Base-by-base conservation (phyloP, 768 basidiomycete species). In the Pleurotus ostreatus region DNA sequence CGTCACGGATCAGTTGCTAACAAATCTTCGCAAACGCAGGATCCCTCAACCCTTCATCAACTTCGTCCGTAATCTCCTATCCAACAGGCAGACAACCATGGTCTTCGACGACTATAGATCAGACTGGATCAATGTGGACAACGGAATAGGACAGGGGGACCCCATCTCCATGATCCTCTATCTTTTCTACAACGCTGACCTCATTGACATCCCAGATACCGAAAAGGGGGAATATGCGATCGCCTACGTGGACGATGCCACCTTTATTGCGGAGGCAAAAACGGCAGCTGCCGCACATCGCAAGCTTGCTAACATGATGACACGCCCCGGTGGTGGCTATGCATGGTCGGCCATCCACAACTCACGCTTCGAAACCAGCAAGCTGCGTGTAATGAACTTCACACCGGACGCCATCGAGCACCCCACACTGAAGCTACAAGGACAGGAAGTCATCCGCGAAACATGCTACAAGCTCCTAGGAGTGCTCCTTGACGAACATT, bases 11-110 rank as follows among this genome's bases (percentile, higher is more conserved):
- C 20, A 59, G 0, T 68, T 78, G 0, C 37, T 70, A 0, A 68
- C 73, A 56, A 69, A 74, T 49, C 58, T 78, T 55, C 47, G 60
- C 11, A 63, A 61, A 51, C 22, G 61, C 0, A 18, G 70, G 0
- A 64, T 75, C 0, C 70, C 75, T 2, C 22, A 48, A 2, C 44
- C 41, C 11, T 67, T 67, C 44, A 58, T 69, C 0, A 41, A 60
- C 0, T 65, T 64, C 15, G 45, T 68, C 0, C 20, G 22, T 12
- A 51, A 57, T 3, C 16, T 43, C 1, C 63, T 70, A 2, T 39
- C 52, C 3, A 44, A 54, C 16, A 60, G 59, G 43, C 34, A 26
- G 0, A 59, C 58, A 8, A 61, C 46, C 2, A 58, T 70, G 0
- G 45, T 47, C 3, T 68, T 73, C 34, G 64, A 60, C 26, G 56